A percentile compares a stretch with the other conserved stretches of the same genome.
phyloP scores from a whole-genome alignment of 2,329 filamentous ascomycete species.

The Boeremia exigua region DNA sequence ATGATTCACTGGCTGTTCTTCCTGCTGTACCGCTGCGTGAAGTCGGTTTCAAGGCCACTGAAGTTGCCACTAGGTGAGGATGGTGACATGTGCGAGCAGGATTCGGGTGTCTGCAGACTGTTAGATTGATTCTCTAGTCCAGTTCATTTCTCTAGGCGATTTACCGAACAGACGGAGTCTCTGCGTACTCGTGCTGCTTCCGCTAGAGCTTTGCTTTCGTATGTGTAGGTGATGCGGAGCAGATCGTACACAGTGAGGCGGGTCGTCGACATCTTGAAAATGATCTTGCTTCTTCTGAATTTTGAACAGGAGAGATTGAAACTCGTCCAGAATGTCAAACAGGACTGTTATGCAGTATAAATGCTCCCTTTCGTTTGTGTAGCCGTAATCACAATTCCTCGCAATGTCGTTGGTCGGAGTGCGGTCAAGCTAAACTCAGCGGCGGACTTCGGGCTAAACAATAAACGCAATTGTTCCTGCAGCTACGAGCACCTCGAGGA shows the following conservation, averaged over 20 bases:
- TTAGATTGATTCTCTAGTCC: slow-evolving; percentile 5
- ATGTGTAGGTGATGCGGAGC: slow-evolving; percentile 44
- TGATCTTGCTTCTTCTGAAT: not conserved
- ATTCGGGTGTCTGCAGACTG: slow-evolving; percentile 32
- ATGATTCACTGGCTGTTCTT: slow-evolving; percentile 14
- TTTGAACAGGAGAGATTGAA: not conserved
- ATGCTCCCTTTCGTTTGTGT: slow-evolving; percentile 3
- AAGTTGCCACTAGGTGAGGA: slow-evolving; percentile 16
- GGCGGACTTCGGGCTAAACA: slow-evolving; percentile 12
- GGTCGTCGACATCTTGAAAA: slow-evolving; percentile 37
- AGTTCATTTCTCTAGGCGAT: not conserved
- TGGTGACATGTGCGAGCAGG: slow-evolving; percentile 27
- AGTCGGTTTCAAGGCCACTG: slow-evolving; percentile 38
- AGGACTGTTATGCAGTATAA: slow-evolving; percentile 11
- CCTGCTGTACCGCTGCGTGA: slow-evolving; percentile 33
- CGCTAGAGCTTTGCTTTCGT: slow-evolving; percentile 36
- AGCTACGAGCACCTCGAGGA: not conserved
- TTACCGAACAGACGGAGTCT: slow-evolving; percentile 35
- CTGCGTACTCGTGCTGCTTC: slow-evolving; percentile 26
- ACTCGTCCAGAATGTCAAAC: not conserved
- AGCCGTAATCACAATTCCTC: slow-evolving; percentile 28
- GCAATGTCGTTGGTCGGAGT: slow-evolving; percentile 24
- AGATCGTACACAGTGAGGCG: slow-evolving; percentile 40
- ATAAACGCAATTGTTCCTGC: not conserved
- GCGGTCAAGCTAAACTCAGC: slow-evolving; percentile 4